Evolutionary conservation across 495 filamentous ascomycete species (phyloP), one percentile per base, ranked within the genome.

Genomic region (Letharia lupina): DNA sequence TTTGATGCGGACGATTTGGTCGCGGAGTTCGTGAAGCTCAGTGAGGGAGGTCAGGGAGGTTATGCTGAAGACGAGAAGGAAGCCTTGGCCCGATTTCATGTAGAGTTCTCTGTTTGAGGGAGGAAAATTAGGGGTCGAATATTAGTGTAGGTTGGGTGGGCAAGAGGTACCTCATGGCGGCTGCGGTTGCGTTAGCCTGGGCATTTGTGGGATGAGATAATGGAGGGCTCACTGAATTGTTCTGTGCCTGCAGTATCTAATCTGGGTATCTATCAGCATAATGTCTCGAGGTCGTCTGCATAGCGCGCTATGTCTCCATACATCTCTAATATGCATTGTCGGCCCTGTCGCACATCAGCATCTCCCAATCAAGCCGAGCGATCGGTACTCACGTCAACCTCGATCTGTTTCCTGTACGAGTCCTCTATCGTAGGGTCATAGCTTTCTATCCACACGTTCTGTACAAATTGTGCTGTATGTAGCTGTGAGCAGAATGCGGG

Each of bases 381-480:
- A 63, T 69, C 63, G 57, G 45, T 28, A 85, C 83, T 76, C 78
- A 98, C 93, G 84, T 98, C 94, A 66, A 98, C 91, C 69, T 93
- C 86, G 50, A 96, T 88, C 70, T 93, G 90, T 73, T 96, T 97
- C 59, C 92, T 82, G 76, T 98, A 98, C 54, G 94, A 96, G 77
- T 98, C 92, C 77, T 98, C 94, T 73, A 98, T 98, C 12, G 94
- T 98, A 6, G 94, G 94, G 76, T 98, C 94, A 78, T 98, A 98
- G 75, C 89, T 93, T 77, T 98, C 94, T 74, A 98, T 96, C 91
- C 95, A 98, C 57, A 96, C 90, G 81, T 97, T 96, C 75, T 98
- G 94, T 28, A 98, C 94, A 76, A 98, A 98, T 84, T 98, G 94
- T 68, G 94, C 94, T 96, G 77, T 72, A 8, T 4, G 15, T 12